A percentile compares a stretch with the other conserved stretches of the same genome.
phyloP scores from a whole-genome alignment of 345 rosid species.

The rapeseed (Brassica napus) region Da-Ae NC_063434.1:30281001-30281500 shows the following conservation, averaged over 20 bases:
- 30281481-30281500: conserved; percentile 66
- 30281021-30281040: conserved; percentile 68
- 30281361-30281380: conserved; percentile 50
- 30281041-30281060: conserved; percentile 66
- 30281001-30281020: conserved; percentile 40
- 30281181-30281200: too few relatives aligned
- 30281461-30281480: conserved; percentile 47
- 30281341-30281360: conserved; percentile 47
- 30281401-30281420: conserved; percentile 55
- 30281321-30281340: conserved; percentile 55
- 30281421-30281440: conserved; percentile 58
- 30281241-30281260: conserved; percentile 48
- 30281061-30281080: conserved; percentile 55
- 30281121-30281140: background rate
- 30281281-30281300: conserved; percentile 45
- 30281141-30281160: background rate
- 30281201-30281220: too few relatives aligned
- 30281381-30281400: conserved; percentile 60
- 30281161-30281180: background rate
- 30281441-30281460: conserved; percentile 60
- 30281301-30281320: conserved; percentile 54
- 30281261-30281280: conserved; percentile 48
- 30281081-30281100: conserved; percentile 55
- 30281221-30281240: conserved; percentile 35
- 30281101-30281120: conserved; percentile 62